These are phyloP conservation scores for Astragalus glycyphyllos DNA, from an alignment of 306 rosid species.

Conservation along the genomic window DNA sequence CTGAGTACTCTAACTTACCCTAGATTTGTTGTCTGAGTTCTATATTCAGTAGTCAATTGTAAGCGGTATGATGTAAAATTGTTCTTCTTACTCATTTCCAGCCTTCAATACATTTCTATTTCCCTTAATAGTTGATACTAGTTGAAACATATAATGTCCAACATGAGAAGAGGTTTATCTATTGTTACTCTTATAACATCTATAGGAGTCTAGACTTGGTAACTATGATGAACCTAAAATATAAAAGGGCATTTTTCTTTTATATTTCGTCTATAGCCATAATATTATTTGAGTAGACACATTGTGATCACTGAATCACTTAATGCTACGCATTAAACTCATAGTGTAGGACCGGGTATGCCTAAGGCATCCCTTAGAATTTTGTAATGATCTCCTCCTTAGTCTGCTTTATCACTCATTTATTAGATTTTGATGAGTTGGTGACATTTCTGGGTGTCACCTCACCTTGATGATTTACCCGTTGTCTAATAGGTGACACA, in stretches of 20 bases:
- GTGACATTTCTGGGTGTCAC: constrained; percentile 22
- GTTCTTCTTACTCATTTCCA: background rate
- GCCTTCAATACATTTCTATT: background rate
- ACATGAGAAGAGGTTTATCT: constrained; percentile 13
- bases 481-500: constrained; percentile 21
- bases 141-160: background rate
- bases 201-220: constrained; percentile 24
- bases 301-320: constrained; percentile 11
- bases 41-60: constrained; percentile 1
- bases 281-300: constrained; percentile 31
- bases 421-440: constrained; percentile 31
- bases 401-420: background rate
- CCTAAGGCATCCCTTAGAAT: constrained; percentile 15
- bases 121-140: background rate
- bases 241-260: background rate
- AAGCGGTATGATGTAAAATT: background rate
- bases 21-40: constrained; percentile 5
- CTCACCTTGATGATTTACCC: constrained; percentile 25
- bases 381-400: constrained; percentile 5
- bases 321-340: constrained; percentile 15
- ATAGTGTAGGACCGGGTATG: constrained; percentile 11
- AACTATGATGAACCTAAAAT: constrained; percentile 4
- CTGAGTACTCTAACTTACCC: constrained; percentile 6
- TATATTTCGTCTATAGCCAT: constrained; percentile 13
- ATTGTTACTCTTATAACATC: constrained; percentile 4